phyloP scores from a whole-genome alignment of 441 rosid species.

The Arabidopsis hybrid region DNA sequence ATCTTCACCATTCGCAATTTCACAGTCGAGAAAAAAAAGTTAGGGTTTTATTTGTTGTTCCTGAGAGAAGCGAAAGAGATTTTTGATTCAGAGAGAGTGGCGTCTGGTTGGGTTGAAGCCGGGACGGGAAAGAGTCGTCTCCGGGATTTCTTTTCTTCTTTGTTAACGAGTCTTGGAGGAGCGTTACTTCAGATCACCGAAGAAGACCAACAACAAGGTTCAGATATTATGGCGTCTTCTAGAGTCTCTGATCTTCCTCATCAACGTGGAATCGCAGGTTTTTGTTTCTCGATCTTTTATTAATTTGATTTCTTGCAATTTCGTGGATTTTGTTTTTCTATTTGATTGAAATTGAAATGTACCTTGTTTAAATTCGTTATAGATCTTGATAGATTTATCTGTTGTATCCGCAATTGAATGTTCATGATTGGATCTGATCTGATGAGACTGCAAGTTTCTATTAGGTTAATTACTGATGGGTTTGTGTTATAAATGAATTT shows the following conservation, averaged over 20 bases:
- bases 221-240: conserved; percentile 17
- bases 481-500: background rate
- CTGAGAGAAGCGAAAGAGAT: background rate
- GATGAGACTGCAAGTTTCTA: too few relatives aligned
- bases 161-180: conserved; percentile 36
- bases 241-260: conserved; percentile 4
- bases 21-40: too few relatives aligned
- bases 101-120: conserved; percentile 29
- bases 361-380: too few relatives aligned
- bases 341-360: too few relatives aligned
- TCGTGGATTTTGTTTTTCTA: too few relatives aligned
- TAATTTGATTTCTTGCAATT: too few relatives aligned
- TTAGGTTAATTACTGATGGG: background rate
- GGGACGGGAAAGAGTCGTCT: conserved; percentile 37
- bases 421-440: too few relatives aligned
- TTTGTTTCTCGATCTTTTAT: too few relatives aligned
- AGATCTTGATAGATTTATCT: background rate
- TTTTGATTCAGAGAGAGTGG: background rate
- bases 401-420: background rate
- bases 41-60: background rate
- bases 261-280: conserved; percentile 2
- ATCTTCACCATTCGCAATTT: background rate
- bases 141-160: conserved; percentile 36
- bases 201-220: conserved; percentile 10
- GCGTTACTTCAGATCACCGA: conserved; percentile 30